Base-by-base conservation (phyloP, 2,329 filamentous ascomycete species). In the Alternaria sp. region DNA sequence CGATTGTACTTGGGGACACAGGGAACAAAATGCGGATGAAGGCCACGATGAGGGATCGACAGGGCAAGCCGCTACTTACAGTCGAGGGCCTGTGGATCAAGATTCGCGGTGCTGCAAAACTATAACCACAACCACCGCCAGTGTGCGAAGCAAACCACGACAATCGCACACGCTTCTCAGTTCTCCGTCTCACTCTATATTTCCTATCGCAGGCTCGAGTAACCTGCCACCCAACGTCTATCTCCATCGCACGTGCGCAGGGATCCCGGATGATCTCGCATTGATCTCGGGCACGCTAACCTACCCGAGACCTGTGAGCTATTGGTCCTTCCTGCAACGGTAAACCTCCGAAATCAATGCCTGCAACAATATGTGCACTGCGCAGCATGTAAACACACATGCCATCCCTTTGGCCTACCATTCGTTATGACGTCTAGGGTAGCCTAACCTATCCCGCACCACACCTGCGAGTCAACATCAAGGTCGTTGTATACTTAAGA, bases 31-130 rank as follows among this genome's bases (percentile, higher is more conserved):
- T 75, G 65, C 69, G 59, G 56, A 62, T 74, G 36, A 61, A 58
- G 36, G 70, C 61, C 5, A 66, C 70, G 1, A 73, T 74, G 70
- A 75, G 68, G 57, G 69, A 73, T 65, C 69, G 46, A 28, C 59
- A 73, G 25, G 67, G 73, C 17, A 66, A 57, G 15, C 67, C 66
- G n/a, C 43, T 77, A 8, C 17, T 72, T 12, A 62, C 69, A 53
- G 70, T 61, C 4, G 70, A 72, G 50, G 69, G 63, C 10, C 12
- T 74, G 19, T 73, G 70, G 71, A 62, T 74, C 4, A 66, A 58
- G 50, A 36, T 75, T 10, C 65, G 67, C 19, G 62, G 61, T 23
- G 63, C 61, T 36, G 51, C 66, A 50, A 74, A 69, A 59, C 28
- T 73, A 47, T 73, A 43, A 62, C 36, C 25, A 32, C 36, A 10